phyloP scores from a whole-genome alignment of 148 eudicot species.

The Rhododendron vialii region DNA sequence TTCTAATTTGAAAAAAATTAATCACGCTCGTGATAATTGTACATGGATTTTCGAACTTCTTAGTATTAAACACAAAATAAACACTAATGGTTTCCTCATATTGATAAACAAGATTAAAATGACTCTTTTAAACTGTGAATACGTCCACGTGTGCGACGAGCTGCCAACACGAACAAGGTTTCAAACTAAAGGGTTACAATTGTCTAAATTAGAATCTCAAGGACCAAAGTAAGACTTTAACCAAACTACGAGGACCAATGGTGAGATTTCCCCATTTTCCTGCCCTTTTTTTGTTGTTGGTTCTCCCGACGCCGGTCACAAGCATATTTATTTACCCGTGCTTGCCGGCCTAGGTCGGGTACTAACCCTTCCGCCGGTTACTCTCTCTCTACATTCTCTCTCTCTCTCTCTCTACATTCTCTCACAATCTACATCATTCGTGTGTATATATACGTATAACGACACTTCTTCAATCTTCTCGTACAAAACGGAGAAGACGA shows the following conservation, averaged over 20 bases:
- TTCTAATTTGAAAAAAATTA: neutral
- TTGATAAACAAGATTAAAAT: neutral
- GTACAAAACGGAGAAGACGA: neutral
- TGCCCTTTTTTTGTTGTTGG: neutral
- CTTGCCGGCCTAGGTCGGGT: slow-evolving; percentile 17
- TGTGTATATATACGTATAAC: neutral
- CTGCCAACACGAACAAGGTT: neutral
- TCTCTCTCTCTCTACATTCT: neutral
- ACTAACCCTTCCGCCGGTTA: slow-evolving; percentile 15
- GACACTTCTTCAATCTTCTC: neutral
- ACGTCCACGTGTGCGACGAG: neutral
- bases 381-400: neutral
- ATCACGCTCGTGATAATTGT: neutral
- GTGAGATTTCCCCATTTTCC: neutral
- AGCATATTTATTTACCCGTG: neutral
- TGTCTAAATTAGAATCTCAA: neutral
- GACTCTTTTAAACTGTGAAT: neutral
- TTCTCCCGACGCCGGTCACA: neutral
- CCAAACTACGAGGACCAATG: neutral
- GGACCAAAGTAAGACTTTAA: neutral
- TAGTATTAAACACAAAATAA: neutral
- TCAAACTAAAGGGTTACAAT: neutral
- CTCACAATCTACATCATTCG: neutral
- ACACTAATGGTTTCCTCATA: neutral
- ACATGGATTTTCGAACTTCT: neutral